A percentile compares a stretch with the other conserved stretches of the same genome.
These are phyloP conservation scores for Cyamopsis tetragonoloba DNA, from an alignment of 306 rosid genomes.

Conservation along the genomic window DNA sequence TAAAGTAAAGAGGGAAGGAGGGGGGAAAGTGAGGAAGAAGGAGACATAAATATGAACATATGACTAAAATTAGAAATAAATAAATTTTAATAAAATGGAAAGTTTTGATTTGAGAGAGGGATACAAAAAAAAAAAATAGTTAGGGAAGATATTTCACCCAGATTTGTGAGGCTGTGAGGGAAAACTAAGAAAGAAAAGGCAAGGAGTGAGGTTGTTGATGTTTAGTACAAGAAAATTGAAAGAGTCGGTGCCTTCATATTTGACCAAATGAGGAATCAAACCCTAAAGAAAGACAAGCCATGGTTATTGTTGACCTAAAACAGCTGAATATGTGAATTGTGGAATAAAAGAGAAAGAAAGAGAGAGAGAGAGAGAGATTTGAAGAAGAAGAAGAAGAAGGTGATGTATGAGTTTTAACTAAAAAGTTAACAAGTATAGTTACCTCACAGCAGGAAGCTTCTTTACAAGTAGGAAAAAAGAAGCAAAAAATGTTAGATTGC, in stretches of 20 bases:
- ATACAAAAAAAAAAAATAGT: background rate
- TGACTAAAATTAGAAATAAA: background rate
- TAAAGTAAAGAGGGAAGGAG: background rate
- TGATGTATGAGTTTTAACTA: constrained; percentile 37
- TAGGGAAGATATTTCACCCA: constrained; percentile 25
- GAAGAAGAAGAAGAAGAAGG: background rate
- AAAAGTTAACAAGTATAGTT: constrained; percentile 30
- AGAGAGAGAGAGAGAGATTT: background rate
- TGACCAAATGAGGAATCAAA: constrained; percentile 49
- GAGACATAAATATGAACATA: background rate
- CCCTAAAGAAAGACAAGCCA: constrained; percentile 47
- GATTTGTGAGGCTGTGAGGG: constrained; percentile 39
- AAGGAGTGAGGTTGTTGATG: too few species aligned
- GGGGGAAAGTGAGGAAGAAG: background rate
- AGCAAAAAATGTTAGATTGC: constrained; percentile 20
- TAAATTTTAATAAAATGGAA: background rate
- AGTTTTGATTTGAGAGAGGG: background rate
- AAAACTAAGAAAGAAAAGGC: constrained; percentile 23
- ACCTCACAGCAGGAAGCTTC: constrained; percentile 37
- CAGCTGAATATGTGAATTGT: background rate
- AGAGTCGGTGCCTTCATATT: constrained; percentile 64
- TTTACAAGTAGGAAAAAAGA: constrained; percentile 31
- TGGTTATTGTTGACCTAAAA: constrained; percentile 50
- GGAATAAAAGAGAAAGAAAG: background rate
- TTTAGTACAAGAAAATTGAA: constrained; percentile 8